Base-by-base conservation (phyloP, 805 yeast genomes). In the Jamesozyma piceae region DNA sequence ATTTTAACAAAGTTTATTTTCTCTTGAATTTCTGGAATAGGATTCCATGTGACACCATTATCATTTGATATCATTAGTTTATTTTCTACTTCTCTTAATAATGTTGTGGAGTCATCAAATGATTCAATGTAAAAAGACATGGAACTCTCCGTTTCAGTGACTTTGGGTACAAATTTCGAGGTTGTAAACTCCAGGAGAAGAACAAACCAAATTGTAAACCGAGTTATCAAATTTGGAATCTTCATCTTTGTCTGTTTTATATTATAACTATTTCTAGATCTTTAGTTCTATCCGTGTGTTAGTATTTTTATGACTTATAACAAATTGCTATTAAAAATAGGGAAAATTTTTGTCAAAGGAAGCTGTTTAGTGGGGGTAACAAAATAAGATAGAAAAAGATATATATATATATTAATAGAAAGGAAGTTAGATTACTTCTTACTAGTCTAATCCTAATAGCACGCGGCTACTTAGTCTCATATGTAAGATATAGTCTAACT, bases 41-140 rank as follows among this genome's bases (percentile, higher is more conserved):
- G 8, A 20, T 48, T 38, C 80, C 82, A 80, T 0, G 59, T 51
- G 10, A 44, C 60, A 8, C 86, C 87, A 52, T 75, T 70, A 52
- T 79, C 72, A 11, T 50, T 55, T 3, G 81, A 72, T 8, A 66
- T 52, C 9, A 51, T 57, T 1, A 75, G 42, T 2, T 41, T 46
- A 1, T 43, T 35, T 1, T 62, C 51, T 5, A 55, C 53, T 21
- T 65, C 45, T 5, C 52, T 52, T 24, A 78, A 39, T 3, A 75
- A 44, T n/a, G 64, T 66, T 0, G 72, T 52, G 0, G 82, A 71
- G 51, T 78, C 83, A 48, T 78, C 81, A 49, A 79, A 74, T 3
- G 50, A 43, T 34, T 39, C 41, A 20, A 55, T 35, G 22, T 30
- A 34, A 24, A 34, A 40, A 11, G 42, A 31, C 9, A 17, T 9